Evolutionary conservation across 1,284 basidiomycete species (phyloP).

Genomic region (Spongispora temasekensis): DNA sequence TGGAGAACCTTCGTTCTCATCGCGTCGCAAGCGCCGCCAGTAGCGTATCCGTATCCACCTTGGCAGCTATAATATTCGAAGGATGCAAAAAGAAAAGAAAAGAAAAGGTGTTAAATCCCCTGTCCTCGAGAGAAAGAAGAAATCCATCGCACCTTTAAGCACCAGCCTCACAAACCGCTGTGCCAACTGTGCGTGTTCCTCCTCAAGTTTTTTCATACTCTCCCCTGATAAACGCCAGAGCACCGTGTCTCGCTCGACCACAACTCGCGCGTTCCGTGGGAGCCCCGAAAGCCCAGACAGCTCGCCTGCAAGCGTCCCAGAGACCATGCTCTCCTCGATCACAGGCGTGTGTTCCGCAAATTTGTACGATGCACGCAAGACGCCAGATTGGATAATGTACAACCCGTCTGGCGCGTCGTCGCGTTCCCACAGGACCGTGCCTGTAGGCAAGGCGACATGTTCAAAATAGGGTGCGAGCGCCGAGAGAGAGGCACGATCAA

Average conservation of each 20-base stretch:
- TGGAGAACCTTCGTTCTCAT: constrained; percentile 33
- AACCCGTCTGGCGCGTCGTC: constrained; percentile 78
- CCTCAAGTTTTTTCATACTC: constrained; percentile 60
- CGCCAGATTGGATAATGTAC: constrained; percentile 85
- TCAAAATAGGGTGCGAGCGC: constrained; percentile 76
- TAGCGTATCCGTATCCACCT: constrained; percentile 77
- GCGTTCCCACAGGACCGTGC: constrained; percentile 74
- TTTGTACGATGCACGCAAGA: constrained; percentile 77
- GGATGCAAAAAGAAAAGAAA: background rate
- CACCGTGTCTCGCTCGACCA: constrained; percentile 75
- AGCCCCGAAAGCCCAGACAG: constrained; percentile 77
- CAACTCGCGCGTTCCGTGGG: constrained; percentile 82
- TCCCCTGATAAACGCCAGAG: constrained; percentile 77
- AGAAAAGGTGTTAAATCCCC: background rate
- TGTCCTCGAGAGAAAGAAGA: background rate
- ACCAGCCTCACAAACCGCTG: constrained; percentile 71
- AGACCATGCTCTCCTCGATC: constrained; percentile 89
- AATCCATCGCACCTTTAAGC: constrained; percentile 61
- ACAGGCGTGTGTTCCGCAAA: constrained; percentile 68
- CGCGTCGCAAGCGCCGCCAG: constrained; percentile 72
- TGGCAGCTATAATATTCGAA: constrained; percentile 69
- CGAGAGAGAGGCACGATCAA: constrained; percentile 50
- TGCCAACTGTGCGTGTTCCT: constrained; percentile 66
- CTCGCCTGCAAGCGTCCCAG: constrained; percentile 89
- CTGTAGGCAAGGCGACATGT: constrained; percentile 57